Percentiles rank a stretch among this genome's conserved stretches.
Evolutionary conservation across 2,329 filamentous ascomycete genomes (phyloP).

Genomic region (Aspergillus nomiae): DNA sequence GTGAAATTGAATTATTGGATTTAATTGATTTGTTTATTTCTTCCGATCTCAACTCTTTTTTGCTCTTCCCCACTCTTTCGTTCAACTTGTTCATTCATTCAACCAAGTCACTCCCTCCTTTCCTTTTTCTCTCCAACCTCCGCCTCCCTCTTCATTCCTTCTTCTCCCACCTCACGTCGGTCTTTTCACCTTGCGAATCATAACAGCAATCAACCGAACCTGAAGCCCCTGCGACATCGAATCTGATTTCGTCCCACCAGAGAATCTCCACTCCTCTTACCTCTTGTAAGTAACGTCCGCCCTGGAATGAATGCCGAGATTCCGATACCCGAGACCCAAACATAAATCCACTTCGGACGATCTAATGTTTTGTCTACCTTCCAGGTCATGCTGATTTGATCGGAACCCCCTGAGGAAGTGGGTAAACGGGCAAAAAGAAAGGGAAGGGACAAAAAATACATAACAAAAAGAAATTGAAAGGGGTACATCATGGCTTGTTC

Average conservation of each 20-base stretch:
- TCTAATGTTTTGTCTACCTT: neutral
- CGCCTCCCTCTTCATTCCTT: constrained; percentile 8
- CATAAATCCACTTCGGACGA: neutral
- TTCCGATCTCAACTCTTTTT: constrained; percentile 1
- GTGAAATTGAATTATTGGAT: neutral
- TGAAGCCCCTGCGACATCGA: neutral
- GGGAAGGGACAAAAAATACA: neutral
- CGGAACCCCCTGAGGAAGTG: neutral
- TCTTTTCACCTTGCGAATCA: neutral
- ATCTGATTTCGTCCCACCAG: constrained; percentile 7
- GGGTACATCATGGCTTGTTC: constrained; percentile 41
- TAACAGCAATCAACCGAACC: neutral
- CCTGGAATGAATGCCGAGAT: constrained; percentile 1
- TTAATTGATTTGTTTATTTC: neutral
- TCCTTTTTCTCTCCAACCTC: neutral
- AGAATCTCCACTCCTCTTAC: constrained; percentile 2
- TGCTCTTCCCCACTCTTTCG: constrained; percentile 6
- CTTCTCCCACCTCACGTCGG: neutral
- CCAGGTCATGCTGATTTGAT: constrained; percentile 20
- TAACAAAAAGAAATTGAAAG: no score
- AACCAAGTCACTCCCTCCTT: neutral
- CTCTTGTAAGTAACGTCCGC: neutral
- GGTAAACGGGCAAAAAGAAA: neutral
- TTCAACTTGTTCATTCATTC: neutral
- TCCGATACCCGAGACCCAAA: constrained; percentile 5